Evolutionary conservation across 176 grass and related monocot genomes (phyloP), one percentile per base, ranked within the genome.

Genomic region (Neostapfia colusana): DNA sequence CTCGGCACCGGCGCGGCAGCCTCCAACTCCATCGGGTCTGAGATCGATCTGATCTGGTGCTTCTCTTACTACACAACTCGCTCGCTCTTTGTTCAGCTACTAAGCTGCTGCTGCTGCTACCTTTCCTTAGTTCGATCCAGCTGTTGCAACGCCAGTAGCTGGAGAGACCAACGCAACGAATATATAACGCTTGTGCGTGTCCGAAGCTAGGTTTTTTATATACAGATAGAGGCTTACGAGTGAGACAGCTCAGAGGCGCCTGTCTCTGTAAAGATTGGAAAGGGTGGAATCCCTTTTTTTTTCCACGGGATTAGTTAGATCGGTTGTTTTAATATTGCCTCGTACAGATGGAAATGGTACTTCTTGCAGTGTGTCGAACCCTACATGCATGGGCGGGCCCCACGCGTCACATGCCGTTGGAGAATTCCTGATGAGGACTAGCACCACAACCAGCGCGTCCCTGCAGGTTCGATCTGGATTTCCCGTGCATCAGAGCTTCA

Each of bases 201-300:
- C 63, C 28, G 16, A 50, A 63, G 75, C 44, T 87, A 87, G 80
- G 75, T 72, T 81, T 92, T 92, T 87, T 89, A 80, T 77, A 84
- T 48, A 63, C 0, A 73, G n/a, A n/a, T n/a, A n/a, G 23, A 49
- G 53, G 82, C 31, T 75, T 79, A 53, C 65, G 58, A 84, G 84
- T 65, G 42, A 89, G 90, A 82, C 90, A 93, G 87, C 87, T 93
- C 74, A 93, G 55, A 49, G 42, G 53, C 72, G 48, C 16, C 87
- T 89, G 90, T 75, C 71, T 8, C 9, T 58, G 69, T 69, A 74
- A 82, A 78, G 60, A 87, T 81, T 6, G 48, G 81, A 80, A 75
- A 84, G 81, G 15, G 70, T 63, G 63, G 81, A 84, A 70, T 84
- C 75, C 46, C 74, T 77, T 35, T 66, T 56, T 83, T 77, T 43